Evolutionary conservation across 306 rosid species (phyloP).

Genomic region (Prunus mume): DNA sequence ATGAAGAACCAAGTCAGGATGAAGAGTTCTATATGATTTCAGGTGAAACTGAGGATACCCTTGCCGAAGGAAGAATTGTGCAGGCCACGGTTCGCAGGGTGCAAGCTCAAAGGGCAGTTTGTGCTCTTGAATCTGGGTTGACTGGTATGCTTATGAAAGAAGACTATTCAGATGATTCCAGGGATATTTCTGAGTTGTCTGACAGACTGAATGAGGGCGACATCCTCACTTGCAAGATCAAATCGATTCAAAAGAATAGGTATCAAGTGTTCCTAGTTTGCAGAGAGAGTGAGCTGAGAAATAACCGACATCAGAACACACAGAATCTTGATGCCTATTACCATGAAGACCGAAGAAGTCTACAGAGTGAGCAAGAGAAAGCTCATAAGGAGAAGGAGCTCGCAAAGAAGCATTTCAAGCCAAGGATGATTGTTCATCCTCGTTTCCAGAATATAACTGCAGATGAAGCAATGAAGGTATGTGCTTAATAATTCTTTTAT

Average conservation of each 20-base stretch:
- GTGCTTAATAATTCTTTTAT: slow-evolving; percentile 12
- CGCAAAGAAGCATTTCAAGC: slow-evolving; percentile 91
- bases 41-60: slow-evolving; percentile 90
- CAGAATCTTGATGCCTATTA: slow-evolving; percentile 63
- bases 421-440: slow-evolving; percentile 98
- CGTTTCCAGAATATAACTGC: slow-evolving; percentile 96
- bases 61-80: slow-evolving; percentile 88
- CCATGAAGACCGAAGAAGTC: slow-evolving; percentile 76
- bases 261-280: slow-evolving; percentile 87
- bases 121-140: slow-evolving; percentile 92
- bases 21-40: slow-evolving; percentile 95
- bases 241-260: slow-evolving; percentile 93
- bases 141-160: slow-evolving; percentile 96
- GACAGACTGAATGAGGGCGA: slow-evolving; percentile 87
- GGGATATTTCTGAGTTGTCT: slow-evolving; percentile 78
- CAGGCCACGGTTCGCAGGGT: slow-evolving; percentile 90
- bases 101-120: slow-evolving; percentile 81
- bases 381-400: slow-evolving; percentile 88
- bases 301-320: slow-evolving; percentile 55
- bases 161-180: slow-evolving; percentile 85
- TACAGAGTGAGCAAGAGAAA: slow-evolving; percentile 79
- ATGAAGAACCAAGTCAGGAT: slow-evolving; percentile 97
- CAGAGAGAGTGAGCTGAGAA: slow-evolving; percentile 92
- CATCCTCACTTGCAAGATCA: slow-evolving; percentile 90
- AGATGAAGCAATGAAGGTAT: slow-evolving; percentile 94